Evolutionary conservation across 1,284 basidiomycete species (phyloP), one percentile per base, ranked within the genome.

Genomic region (Tilletia caries): DNA sequence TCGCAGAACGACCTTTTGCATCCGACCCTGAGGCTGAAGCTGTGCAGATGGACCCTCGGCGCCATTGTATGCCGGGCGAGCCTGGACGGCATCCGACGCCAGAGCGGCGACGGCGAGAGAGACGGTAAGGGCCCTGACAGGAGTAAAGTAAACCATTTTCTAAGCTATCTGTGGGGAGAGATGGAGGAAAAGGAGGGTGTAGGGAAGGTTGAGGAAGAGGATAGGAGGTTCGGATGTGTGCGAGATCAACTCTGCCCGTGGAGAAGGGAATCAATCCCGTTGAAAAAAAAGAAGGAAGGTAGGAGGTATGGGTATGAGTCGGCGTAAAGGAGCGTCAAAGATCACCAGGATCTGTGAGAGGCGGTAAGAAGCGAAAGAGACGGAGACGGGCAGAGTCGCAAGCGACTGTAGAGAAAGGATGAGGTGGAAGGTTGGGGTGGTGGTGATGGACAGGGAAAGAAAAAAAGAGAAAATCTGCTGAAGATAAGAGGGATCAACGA

Each of bases 301-400:
- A 41, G 37, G 37, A 41, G 37, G 37, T 41, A 41, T 41, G 37
- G 37, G 37, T 41, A 41, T 41, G 37, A 41, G 37, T 41, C 37
- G 37, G 37, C 37, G 37, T 41, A 27, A 27, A 62, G 58, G 58
- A 32, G 58, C 58, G 58, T 62, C 58, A 62, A 29, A 29, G 58
- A 62, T 62, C 58, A 29, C 58, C 58, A 62, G 58, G 58, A 62
- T 62, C 58, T 33, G 58, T 62, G 58, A 62, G 58, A 62, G 33
- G 58, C 58, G 34, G 33, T 18, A 34, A 29, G 32, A 37, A 33
- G 29, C 6, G 58, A 62, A 34, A 10, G 58, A 25, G 20, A 50
- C 48, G 37, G 37, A 41, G 8, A 50, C 48, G 48, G 48, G 23
- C 3, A 50, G 48, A 50, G 48, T 50, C 48, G 48, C 48, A 50